Conservation (phyloP, 2,329 filamentous ascomycete genomes). For the Neopestalotiopsis sp. region DNA sequence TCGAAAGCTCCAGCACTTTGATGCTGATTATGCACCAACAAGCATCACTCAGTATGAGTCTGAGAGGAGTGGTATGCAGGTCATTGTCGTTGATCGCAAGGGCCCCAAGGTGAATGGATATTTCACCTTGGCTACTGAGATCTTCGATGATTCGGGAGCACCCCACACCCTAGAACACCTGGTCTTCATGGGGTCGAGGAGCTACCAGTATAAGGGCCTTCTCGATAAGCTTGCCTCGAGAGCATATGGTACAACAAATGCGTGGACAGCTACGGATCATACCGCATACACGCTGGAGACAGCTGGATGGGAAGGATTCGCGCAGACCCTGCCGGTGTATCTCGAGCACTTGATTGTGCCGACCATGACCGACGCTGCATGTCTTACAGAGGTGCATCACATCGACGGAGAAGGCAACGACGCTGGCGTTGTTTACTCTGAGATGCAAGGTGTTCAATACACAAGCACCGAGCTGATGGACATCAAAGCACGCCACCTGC, state of each 20-base stretch:
- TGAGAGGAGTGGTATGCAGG: constrained; percentile 89
- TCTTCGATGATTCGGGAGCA: constrained; percentile 94
- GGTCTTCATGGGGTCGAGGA: constrained; percentile 90
- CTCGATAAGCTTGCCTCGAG: constrained; percentile 92
- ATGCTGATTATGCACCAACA: constrained; percentile 87
- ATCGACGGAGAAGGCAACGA: constrained; percentile 93
- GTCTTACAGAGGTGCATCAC: constrained; percentile 96
- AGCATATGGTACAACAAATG: constrained; percentile 93
- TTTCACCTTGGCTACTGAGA: constrained; percentile 95
- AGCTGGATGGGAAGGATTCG: constrained; percentile 96
- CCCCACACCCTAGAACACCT: constrained; percentile 86
- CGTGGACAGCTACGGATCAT: constrained; percentile 96
- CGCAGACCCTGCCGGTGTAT: constrained; percentile 92
- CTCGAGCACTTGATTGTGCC: constrained; percentile 92
- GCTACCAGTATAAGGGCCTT: constrained; percentile 92
- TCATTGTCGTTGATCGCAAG: constrained; percentile 88
- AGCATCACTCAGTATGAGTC: constrained; percentile 96
- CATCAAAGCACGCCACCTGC: constrained; percentile 75
- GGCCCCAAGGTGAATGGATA: constrained; percentile 96
- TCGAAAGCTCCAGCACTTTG: constrained; percentile 83
- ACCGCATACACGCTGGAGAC: constrained; percentile 96
- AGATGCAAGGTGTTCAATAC: constrained; percentile 97
- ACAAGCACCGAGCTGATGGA: constrained; percentile 86
- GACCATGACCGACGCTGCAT: constrained; percentile 89
- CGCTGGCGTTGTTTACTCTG: constrained; percentile 96